Evolutionary conservation across 495 filamentous ascomycete genomes (phyloP).

Genomic region (Neurospora hispaniola): DNA sequence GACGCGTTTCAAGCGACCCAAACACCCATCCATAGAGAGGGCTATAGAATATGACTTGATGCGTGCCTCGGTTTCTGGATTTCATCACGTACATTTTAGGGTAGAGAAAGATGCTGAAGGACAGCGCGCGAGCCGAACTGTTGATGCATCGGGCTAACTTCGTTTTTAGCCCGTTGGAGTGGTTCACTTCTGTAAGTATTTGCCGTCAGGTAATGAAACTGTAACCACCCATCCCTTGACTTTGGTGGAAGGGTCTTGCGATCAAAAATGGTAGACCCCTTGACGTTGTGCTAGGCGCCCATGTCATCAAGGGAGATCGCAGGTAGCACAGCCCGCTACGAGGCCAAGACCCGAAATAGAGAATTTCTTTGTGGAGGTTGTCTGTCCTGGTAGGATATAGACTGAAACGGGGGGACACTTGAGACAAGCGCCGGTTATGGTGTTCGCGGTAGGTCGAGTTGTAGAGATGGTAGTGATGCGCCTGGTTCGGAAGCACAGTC

Average conservation of each 20-base stretch:
- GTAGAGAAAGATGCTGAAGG: background rate
- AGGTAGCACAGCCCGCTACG: background rate
- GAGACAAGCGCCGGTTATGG: background rate
- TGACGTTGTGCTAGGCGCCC: background rate
- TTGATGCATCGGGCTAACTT: background rate
- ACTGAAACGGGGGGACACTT: background rate
- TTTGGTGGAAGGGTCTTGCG: background rate
- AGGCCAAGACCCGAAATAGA: background rate
- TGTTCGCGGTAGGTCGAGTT: too few relatives aligned
- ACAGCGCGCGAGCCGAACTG: background rate
- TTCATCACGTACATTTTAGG: too few relatives aligned
- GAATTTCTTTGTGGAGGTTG: background rate
- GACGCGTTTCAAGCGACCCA: too few relatives aligned
- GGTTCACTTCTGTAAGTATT: background rate
- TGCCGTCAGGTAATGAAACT: background rate
- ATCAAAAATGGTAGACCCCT: background rate
- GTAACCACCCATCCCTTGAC: background rate
- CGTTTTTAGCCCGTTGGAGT: too few relatives aligned
- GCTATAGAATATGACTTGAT: background rate
- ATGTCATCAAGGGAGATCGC: background rate
- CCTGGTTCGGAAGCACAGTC: too few relatives aligned
- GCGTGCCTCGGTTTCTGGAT: too few relatives aligned
- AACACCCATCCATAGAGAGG: background rate
- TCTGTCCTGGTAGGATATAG: background rate
- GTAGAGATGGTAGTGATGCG: background rate